Conservation (phyloP, 2,329 filamentous ascomycete genomes). For the Cladosporium oxysporum region DNA sequence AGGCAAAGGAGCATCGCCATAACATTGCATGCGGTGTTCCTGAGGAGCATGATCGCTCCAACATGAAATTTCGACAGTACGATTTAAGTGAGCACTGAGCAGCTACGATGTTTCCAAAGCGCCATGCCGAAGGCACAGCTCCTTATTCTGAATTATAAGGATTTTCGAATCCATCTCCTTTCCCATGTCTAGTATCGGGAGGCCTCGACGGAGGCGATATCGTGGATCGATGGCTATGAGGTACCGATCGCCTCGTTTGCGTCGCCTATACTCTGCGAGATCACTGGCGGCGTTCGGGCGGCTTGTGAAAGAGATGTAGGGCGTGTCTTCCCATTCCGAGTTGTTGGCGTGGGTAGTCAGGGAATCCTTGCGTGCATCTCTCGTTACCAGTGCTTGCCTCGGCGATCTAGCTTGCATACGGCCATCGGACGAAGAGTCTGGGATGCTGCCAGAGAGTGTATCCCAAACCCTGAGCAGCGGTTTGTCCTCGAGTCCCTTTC, state of each 20-base stretch:
- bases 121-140: neutral
- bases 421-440: too few relatives aligned
- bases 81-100: neutral
- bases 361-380: too few relatives aligned
- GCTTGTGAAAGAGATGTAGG: too few relatives aligned
- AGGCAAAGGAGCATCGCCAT: too few relatives aligned
- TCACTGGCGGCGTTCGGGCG: too few relatives aligned
- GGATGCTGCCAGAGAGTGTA: slow-evolving; percentile 23
- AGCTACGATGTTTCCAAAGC: neutral
- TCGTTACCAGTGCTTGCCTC: neutral
- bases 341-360: too few relatives aligned
- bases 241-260: too few relatives aligned
- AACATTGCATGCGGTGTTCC: too few relatives aligned
- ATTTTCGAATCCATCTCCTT: slow-evolving; percentile 22
- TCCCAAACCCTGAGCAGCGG: slow-evolving; percentile 24
- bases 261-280: too few relatives aligned
- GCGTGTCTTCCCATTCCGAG: too few relatives aligned
- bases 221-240: slow-evolving; percentile 25
- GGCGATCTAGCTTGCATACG: slow-evolving; percentile 11
- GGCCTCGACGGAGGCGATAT: slow-evolving; percentile 21
- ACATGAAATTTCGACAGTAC: too few relatives aligned
- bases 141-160: neutral
- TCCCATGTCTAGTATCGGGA: slow-evolving; percentile 24
- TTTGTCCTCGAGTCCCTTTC: neutral
- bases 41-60: too few relatives aligned